phyloP scores from a whole-genome alignment of 805 yeast species.

The Candida tibetensis region DNA sequence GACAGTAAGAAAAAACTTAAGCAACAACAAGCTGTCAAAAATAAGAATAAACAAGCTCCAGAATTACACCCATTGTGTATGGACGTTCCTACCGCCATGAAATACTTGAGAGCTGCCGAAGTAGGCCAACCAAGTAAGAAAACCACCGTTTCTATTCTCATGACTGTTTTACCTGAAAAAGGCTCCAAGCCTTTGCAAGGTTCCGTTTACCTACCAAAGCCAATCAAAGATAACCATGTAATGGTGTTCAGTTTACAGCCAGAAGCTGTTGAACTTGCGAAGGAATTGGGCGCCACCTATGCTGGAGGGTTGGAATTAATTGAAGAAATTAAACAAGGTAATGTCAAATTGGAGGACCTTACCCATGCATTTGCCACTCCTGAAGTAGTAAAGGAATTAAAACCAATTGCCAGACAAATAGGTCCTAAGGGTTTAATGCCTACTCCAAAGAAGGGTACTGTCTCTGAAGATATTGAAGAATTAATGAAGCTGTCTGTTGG shows the following conservation, averaged over 20 bases:
- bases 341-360: slow-evolving; percentile 47
- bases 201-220: slow-evolving; percentile 65
- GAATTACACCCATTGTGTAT: slow-evolving; percentile 59
- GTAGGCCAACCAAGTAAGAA: slow-evolving; percentile 77
- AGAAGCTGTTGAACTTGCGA: slow-evolving; percentile 51
- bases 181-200: slow-evolving; percentile 80
- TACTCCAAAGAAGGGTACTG: slow-evolving; percentile 79
- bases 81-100: slow-evolving; percentile 69
- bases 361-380: slow-evolving; percentile 86
- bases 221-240: slow-evolving; percentile 62
- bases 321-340: slow-evolving; percentile 53
- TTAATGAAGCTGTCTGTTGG: slow-evolving; percentile 59
- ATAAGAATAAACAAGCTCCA: slow-evolving; percentile 26
- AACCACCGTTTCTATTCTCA: slow-evolving; percentile 61
- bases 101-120: slow-evolving; percentile 83
- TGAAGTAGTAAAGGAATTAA: slow-evolving; percentile 63
- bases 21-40: slow-evolving; percentile 22
- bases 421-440: slow-evolving; percentile 95
- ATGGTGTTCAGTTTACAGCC: slow-evolving; percentile 65
- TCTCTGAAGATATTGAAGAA: slow-evolving; percentile 58
- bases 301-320: slow-evolving; percentile 73
- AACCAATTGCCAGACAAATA: slow-evolving; percentile 68
- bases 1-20: slow-evolving; percentile 23
- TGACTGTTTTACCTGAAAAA: slow-evolving; percentile 64
- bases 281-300: slow-evolving; percentile 56